phyloP scores from a whole-genome alignment of 768 basidiomycete genomes.

The Lanmaoa rubissima region DNA sequence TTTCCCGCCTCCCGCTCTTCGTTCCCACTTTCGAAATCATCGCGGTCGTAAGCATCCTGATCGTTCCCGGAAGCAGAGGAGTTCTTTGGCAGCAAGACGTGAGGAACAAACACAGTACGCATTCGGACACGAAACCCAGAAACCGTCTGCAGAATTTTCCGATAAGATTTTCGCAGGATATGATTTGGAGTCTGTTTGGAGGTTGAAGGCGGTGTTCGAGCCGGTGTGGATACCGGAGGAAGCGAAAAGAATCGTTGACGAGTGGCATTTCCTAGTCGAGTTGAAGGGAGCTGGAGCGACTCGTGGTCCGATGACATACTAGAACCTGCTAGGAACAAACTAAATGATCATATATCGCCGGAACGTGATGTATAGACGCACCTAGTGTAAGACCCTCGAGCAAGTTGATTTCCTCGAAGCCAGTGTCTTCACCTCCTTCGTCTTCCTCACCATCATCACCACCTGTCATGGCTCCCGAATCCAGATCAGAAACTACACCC shows the following conservation, averaged over 20 bases:
- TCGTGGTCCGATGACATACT: conserved; percentile 38
- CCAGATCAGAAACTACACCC: conserved; percentile 16
- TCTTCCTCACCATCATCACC: conserved; percentile 26
- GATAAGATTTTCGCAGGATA: conserved; percentile 82
- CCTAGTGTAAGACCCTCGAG: conserved; percentile 67
- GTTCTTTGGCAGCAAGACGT: conserved; percentile 62
- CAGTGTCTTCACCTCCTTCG: conserved; percentile 41
- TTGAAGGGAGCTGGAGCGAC: conserved; percentile 57
- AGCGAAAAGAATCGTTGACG: conserved; percentile 68
- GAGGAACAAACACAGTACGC: conserved; percentile 92
- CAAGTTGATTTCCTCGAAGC: conserved; percentile 67
- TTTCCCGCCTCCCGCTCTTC: conserved; percentile 61
- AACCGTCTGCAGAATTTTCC: conserved; percentile 72
- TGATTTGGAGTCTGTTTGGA: conserved; percentile 50
- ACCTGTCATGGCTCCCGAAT: neutral
- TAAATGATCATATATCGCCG: neutral
- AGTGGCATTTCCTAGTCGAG: conserved; percentile 65
- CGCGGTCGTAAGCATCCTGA: conserved; percentile 31
- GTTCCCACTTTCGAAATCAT: conserved; percentile 46
- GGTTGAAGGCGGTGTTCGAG: conserved; percentile 46
- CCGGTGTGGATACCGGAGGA: conserved; percentile 45
- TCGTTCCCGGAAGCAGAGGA: conserved; percentile 17
- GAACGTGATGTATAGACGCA: conserved; percentile 28
- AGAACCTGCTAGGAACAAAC: conserved; percentile 37
- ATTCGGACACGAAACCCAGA: conserved; percentile 89